phyloP scores from a whole-genome alignment of 2,329 filamentous ascomycete species.

The Claviceps monticola region DNA sequence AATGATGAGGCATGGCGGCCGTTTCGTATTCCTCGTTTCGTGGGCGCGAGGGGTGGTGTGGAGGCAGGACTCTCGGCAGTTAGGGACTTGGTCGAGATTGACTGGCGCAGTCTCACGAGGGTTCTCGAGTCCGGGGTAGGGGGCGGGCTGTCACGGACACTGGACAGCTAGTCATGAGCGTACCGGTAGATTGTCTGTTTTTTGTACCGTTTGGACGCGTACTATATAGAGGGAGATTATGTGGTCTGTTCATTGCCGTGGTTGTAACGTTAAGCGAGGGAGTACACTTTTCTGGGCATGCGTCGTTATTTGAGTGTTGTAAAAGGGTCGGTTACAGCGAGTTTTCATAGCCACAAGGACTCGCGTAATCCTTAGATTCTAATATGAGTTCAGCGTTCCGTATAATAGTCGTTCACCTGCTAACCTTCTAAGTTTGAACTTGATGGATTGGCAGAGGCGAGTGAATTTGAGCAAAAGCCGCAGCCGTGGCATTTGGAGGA shows the following conservation, averaged over 20 bases:
- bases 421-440: too few relatives aligned
- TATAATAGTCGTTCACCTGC: too few relatives aligned
- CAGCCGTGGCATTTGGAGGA: too few relatives aligned
- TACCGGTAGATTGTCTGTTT: neutral
- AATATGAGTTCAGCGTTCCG: too few relatives aligned
- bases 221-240: neutral
- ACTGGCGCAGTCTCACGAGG: slow-evolving; percentile 1
- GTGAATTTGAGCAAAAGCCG: too few relatives aligned
- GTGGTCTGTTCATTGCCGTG: neutral
- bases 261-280: too few relatives aligned
- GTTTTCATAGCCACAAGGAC: too few relatives aligned
- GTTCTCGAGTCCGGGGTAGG: neutral
- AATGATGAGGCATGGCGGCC: slow-evolving; percentile 2
- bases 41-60: neutral
- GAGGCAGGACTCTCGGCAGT: neutral
- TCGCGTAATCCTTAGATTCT: too few relatives aligned
- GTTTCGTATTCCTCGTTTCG: slow-evolving; percentile 8
- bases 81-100: neutral
- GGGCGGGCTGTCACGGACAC: neutral
- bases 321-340: too few relatives aligned
- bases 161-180: neutral
- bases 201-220: neutral
- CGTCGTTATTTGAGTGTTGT: too few relatives aligned
- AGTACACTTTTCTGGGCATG: too few relatives aligned
- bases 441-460: too few relatives aligned